Evolutionary conservation across 2,329 filamentous ascomycete species (phyloP), one percentile per base, ranked within the genome.

Genomic region (Alternaria gaisen): DNA sequence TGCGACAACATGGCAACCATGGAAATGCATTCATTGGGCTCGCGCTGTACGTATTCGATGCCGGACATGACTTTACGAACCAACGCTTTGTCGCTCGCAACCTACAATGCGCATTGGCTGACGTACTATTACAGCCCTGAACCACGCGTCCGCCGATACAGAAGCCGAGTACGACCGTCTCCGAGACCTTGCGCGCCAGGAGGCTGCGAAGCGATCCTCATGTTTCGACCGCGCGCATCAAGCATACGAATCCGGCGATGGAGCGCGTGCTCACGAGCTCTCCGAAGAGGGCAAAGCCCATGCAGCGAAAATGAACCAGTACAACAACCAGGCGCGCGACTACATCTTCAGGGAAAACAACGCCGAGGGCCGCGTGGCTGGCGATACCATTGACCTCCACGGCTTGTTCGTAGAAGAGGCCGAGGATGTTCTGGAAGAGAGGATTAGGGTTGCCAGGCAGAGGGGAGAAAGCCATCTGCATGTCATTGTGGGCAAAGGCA

Each of bases 321-420:
- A 93, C 82, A 97, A 97, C 84, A 88, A 87, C 67, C 93, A 97
- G 79, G 95, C 95, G 1, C 92, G 92, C 61, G 92, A 97, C 60
- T 97, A 87, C 80, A 98, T 98, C 77, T 97, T 99, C 83, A 90
- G 93, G 41, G 93, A 94, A 81, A 97, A 97, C 83, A 98, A 98
- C 77, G 89, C 91, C 20, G 79, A 84, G 3, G 91, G 88, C 18
- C 88, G 90, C 63, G 90, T 97, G 10, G 85, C 87, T 16, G 83
- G 84, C 41, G 94, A 98, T 80, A 93, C 91, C 9, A 94, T 99
- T 71, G 95, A 99, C 80, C 84, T 99, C 48, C 95, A 99, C 79
- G 95, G 95, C 3, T 91, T 96, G 75, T 97, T 91, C 73, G 94
- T 97, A 60, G 92, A 97, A 77, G 95, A 98, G 82, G 95, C 95